Base-by-base conservation (phyloP, 2,329 filamentous ascomycete genomes). In the Cyclaneusma minus region DNA sequence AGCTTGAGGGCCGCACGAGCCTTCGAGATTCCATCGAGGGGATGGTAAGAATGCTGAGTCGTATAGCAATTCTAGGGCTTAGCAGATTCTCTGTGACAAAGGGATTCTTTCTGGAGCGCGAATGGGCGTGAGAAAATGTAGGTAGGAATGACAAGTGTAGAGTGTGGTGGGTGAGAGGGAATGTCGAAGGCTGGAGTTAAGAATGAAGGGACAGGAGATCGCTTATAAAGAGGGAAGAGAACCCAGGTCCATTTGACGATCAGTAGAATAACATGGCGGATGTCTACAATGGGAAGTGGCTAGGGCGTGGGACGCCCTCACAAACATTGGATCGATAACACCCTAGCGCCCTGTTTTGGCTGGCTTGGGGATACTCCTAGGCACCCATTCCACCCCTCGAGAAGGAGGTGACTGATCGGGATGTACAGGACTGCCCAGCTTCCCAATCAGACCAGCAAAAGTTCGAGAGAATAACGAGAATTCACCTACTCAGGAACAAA, bases 81-180 rank as follows among this genome's bases (percentile, higher is more conserved):
- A 23, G 25, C 22, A 34, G 25, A 13, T 21, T 29, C 29, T 33
- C 30, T 28, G 26, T 23, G 35, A 27, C 35, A 37, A 29, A 31
- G 35, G 26, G 17, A 31, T 37, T 29, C 28, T 33, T 39, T 40
- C 31, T 37, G 35, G 37, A 36, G 36, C 42, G 39, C 40, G 37
- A 39, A 42, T 43, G 44, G 41, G 20, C 30, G 29, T 38, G 35
- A 45, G 31, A 45, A 20, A 43, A 45, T 45, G 41, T 38, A 40
- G 36, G 29, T 33, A 42, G 42, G 43, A 46, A 46, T 47, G 43
- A 35, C 30, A 40, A n/a, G 33, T 25, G 28, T 28, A 24, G 33
- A 29, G 25, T 17, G 29, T 31, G 31, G 30, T 27, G 30, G 13
- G 12, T 33, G 28, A 25, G 31, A 39, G 31, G 32, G 41, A 45